Base-by-base conservation (phyloP, 2,329 filamentous ascomycete species). In the Clarireedia homoeocarpa region DNA sequence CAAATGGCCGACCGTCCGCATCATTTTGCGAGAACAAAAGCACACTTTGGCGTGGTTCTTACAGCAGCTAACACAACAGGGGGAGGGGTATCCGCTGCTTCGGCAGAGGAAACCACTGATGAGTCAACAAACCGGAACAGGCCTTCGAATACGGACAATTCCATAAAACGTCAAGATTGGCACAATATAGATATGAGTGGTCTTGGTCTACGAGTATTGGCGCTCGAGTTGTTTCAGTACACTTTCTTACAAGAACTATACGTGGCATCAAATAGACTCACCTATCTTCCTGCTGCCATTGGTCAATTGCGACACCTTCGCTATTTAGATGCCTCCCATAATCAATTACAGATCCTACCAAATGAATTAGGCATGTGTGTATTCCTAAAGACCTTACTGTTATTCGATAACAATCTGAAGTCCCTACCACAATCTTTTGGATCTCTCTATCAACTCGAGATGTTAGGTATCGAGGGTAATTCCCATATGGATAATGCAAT, bases 331-430 rank as follows among this genome's bases (percentile, higher is more conserved):
- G 79, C 91, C 3, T 97, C 94, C 0, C 84, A 86, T 73, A 99
- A 99, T 71, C 83, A 92, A 59, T 78, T 99, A 58, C 80, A 80
- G 7, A 84, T 88, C 61, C 76, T 99, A 4, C 94, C 94, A 1
- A 82, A 88, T 23, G 92, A 99, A 74, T 83, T 99, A 59, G 94
- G 94, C 68, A 99, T 97, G 92, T 89, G 96, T 66, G 94, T 91
- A 27, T 94, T 91, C 64, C 77, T 99, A 55, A 91, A 89, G 72
- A 85, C 88, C 62, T 78, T 99, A 5, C 76, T 91, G 27, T 77
- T 96, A 2, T 96, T 96, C 70, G 91, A 96, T 74, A 99, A 99
- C 71, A 81, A 88, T 60, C 86, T 99, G 54, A 82, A 83, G 59
- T 85, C 83, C 23, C 77, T 99, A 26, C 94, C 94, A 1, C 86